These are phyloP conservation scores for Heliamphora exappendiculata DNA, from an alignment of 148 eudicot species.

Conservation along the genomic window DNA sequence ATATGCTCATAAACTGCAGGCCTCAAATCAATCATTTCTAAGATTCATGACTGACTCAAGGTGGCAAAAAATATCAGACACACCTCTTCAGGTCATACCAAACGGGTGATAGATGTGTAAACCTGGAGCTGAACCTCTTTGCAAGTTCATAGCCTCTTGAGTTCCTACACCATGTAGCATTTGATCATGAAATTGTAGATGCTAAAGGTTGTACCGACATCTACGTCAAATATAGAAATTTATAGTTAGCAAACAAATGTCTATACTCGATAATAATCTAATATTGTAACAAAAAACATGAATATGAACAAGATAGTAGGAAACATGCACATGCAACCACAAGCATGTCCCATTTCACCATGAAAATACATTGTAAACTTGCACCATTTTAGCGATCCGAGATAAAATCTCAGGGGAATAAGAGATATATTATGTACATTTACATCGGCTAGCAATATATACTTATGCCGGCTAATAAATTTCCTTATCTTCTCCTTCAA, in stretches of 20 bases:
- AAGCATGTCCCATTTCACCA: slow-evolving; percentile 3
- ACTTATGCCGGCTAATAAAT: background rate
- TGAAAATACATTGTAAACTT: background rate
- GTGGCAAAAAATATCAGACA: background rate
- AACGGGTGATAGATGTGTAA: slow-evolving; percentile 91
- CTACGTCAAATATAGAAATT: background rate
- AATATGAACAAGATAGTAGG: background rate
- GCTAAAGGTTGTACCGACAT: background rate
- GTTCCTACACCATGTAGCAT: slow-evolving; percentile 55
- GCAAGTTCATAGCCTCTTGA: slow-evolving; percentile 85
- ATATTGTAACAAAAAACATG: background rate
- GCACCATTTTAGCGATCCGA: background rate
- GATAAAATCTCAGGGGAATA: background rate
- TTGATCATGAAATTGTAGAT: background rate
- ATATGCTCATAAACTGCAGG: background rate
- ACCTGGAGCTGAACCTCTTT: slow-evolving; percentile 62
- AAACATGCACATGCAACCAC: background rate
- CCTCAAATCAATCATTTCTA: background rate
- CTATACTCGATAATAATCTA: background rate
- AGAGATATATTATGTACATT: background rate
- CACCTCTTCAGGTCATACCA: slow-evolving; percentile 98
- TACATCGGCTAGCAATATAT: background rate
- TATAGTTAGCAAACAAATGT: background rate
- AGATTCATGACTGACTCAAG: background rate
- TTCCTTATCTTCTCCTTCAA: background rate